These are phyloP conservation scores for Ceratocystiopsis minuta DNA, from an alignment of 2,329 filamentous ascomycete genomes.

Conservation along the genomic window DNA sequence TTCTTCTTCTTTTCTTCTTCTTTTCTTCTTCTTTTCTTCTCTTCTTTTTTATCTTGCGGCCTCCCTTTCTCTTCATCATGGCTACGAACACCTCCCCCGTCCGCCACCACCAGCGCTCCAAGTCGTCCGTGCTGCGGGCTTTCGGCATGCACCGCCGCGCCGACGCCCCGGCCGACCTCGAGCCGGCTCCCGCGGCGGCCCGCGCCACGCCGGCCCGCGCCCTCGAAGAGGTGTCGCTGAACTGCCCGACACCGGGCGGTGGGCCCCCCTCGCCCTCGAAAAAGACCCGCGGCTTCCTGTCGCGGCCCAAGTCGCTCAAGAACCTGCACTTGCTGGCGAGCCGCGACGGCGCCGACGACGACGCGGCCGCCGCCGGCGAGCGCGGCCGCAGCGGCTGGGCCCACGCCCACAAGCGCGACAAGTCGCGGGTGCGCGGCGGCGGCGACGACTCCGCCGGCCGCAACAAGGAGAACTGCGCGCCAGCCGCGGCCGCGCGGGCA, in stretches of 20 bases:
- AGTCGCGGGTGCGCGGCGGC: background rate
- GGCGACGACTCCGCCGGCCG: conserved; percentile 23
- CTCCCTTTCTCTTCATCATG: background rate
- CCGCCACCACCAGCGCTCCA: conserved; percentile 22
- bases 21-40: background rate
- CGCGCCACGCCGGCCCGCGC: background rate
- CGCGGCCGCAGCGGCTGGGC: conserved; percentile 4
- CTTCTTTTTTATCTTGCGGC: background rate
- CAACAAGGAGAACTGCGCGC: conserved; percentile 71
- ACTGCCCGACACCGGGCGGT: background rate
- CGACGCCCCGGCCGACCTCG: conserved; percentile 25
- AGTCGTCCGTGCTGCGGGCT: conserved; percentile 30
- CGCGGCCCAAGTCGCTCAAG: conserved; percentile 55
- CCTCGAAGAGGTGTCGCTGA: conserved; percentile 32
- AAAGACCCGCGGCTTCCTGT: conserved; percentile 59
- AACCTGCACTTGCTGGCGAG: conserved; percentile 34
- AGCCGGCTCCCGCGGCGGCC: conserved; percentile 10
- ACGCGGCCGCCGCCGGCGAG: conserved; percentile 17
- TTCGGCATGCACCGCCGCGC: conserved; percentile 30
- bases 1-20: no score
- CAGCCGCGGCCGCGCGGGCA: conserved; percentile 18
- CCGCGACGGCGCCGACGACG: conserved; percentile 4
- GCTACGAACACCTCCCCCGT: background rate
- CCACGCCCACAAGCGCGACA: conserved; percentile 12
- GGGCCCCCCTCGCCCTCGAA: conserved; percentile 31